Conservation (phyloP, 306 rosid genomes). For the Castanospermum australe region DNA sequence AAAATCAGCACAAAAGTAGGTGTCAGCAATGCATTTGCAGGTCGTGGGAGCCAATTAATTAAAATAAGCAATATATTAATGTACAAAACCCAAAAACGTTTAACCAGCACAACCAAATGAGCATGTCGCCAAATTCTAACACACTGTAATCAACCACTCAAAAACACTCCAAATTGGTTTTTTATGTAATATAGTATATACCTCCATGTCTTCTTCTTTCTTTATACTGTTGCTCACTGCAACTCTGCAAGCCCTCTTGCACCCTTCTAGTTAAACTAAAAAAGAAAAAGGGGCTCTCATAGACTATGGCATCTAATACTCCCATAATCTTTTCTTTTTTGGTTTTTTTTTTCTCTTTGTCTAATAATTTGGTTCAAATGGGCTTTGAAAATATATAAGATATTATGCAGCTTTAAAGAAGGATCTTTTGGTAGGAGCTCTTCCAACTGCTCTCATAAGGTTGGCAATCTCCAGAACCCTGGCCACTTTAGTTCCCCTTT, state of each 20-base stretch:
- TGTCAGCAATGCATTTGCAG: constrained; percentile 25
- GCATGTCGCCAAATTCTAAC: constrained; percentile 19
- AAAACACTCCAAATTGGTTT: constrained; percentile 28
- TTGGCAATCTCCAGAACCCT: constrained; percentile 57
- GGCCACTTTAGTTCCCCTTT: constrained; percentile 68
- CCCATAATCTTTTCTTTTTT: background rate
- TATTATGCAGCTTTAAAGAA: constrained; percentile 37
- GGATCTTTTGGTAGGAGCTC: constrained; percentile 64
- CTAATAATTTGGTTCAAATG: background rate
- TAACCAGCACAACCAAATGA: constrained; percentile 25
- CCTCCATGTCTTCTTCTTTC: background rate
- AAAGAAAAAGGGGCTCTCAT: constrained; percentile 16
- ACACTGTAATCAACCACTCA: constrained; percentile 37
- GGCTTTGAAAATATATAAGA: background rate
- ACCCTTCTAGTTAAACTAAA: constrained; percentile 6
- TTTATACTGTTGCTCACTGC: constrained; percentile 5
- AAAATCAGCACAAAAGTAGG: background rate
- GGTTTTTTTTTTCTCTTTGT: background rate
- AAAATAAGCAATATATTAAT: constrained; percentile 21
- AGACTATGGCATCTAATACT: background rate
- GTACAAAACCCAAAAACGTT: constrained; percentile 30
- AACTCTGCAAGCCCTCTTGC: background rate
- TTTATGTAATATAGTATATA: background rate
- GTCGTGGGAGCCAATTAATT: constrained; percentile 25
- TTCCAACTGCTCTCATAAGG: constrained; percentile 72